Evolutionary conservation across 139 green algal genomes (phyloP), one percentile per base, ranked within the genome.

Genomic region (Zygnema circumcarinatum): DNA sequence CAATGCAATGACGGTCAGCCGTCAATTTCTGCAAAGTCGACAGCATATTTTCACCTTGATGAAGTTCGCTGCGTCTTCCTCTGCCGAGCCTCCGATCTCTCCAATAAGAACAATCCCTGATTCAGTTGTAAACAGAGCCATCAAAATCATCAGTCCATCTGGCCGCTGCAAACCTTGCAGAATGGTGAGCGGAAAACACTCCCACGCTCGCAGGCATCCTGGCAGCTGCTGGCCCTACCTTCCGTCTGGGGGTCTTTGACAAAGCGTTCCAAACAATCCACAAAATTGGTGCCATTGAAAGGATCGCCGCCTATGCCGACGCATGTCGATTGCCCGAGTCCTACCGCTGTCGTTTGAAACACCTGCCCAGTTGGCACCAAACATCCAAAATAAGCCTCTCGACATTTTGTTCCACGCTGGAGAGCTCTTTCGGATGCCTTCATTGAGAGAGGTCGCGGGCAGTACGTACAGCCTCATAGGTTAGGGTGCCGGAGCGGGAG

Each of bases 91-190:
- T n/a, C 97, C 97, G 78, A 99, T 99, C 92, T 99, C 96, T 39
- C 97, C 97, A 84, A 99, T 99, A 95, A 99, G 98, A 91, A 99
- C 98, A 91, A 99, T 99, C 74, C 96, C 87, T 91, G 87, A 31
- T 38, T 78, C 69, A 72, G n/a, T n/a, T n/a, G n/a, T n/a, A n/a
- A n/a, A n/a, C n/a, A n/a, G n/a, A 90, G 21, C n/a, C 21, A 62
- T 72, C 73, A 80, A 72, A 29, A 29, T 72, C 56, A 29, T 35
- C 29, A 29, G 56, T 29, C 56, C 56, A n/a, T n/a, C n/a, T n/a
- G n/a, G n/a, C n/a, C n/a, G n/a, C n/a, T n/a, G n/a, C n/a, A n/a
- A n/a, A n/a, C n/a, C n/a, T n/a, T n/a, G n/a, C n/a, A n/a, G n/a
- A n/a, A n/a, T n/a, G n/a, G n/a, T n/a, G n/a, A n/a, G n/a, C n/a